phyloP scores from a whole-genome alignment of 164 flowering plant genomes.

The Sedum album region DNA sequence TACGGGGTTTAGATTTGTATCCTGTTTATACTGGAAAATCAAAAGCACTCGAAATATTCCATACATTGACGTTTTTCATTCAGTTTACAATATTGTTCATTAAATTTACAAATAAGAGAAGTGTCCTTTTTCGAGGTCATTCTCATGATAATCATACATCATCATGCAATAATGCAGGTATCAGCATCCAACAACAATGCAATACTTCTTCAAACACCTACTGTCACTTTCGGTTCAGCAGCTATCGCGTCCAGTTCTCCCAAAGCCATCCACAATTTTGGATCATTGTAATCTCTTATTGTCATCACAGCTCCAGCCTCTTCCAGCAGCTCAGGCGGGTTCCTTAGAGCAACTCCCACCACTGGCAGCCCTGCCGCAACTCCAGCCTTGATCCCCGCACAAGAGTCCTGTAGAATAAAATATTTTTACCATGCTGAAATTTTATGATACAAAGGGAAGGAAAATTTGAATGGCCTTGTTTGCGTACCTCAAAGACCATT shows the following conservation, averaged over 20 bases:
- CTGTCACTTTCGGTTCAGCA: not conserved
- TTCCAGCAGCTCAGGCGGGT: slow-evolving; percentile 41
- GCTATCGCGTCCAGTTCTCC: not conserved
- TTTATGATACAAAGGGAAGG: too few relatives aligned
- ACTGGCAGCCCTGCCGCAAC: slow-evolving; percentile 78
- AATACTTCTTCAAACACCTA: not conserved
- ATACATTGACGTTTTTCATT: not conserved
- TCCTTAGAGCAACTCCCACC: slow-evolving; percentile 53
- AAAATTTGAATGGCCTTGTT: not conserved
- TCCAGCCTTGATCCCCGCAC: slow-evolving; percentile 72
- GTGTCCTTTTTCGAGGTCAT: not conserved
- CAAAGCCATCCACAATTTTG: slow-evolving; percentile 3
- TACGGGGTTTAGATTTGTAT: too few relatives aligned
- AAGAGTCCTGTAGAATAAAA: slow-evolving; percentile 44
- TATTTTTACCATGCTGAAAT: not conserved
- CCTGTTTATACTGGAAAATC: too few relatives aligned
- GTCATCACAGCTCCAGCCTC: slow-evolving; percentile 50
- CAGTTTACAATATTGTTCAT: too few relatives aligned
- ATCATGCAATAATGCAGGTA: not conserved
- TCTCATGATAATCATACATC: not conserved
- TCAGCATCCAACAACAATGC: not conserved
- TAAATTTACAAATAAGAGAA: not conserved
- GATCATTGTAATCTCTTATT: slow-evolving; percentile 3
- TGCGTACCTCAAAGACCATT: slow-evolving; percentile 57
- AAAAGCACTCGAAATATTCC: not conserved